Evolutionary conservation across 2,329 filamentous ascomycete species (phyloP).

Genomic region (Bipolaris zeicola): DNA sequence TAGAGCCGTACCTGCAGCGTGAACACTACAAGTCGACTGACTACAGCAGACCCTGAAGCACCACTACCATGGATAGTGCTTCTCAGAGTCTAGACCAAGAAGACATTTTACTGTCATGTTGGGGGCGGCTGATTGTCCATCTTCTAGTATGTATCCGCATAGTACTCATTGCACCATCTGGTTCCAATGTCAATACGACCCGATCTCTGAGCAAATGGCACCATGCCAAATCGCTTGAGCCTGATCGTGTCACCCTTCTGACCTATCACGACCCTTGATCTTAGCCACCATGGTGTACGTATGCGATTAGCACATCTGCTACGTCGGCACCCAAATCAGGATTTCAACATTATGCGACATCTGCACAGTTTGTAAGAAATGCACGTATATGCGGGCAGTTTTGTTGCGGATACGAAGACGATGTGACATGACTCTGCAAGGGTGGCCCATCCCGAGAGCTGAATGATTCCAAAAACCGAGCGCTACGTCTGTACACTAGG

Average conservation of each 20-base stretch:
- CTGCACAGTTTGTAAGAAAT: neutral
- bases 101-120: neutral
- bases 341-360: neutral
- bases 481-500: neutral
- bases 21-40: conserved; percentile 1
- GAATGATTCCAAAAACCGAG: neutral
- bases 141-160: neutral
- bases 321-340: neutral
- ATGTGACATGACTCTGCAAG: neutral
- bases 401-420: neutral
- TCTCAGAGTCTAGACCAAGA: neutral
- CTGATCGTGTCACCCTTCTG: conserved; percentile 1
- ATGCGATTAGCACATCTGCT: neutral
- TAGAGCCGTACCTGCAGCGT: conserved; percentile 15
- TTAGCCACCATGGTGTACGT: neutral
- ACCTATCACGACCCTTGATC: conserved; percentile 7
- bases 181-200: neutral
- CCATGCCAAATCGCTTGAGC: neutral
- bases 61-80: neutral
- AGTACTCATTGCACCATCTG: neutral
- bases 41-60: neutral
- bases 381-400: neutral
- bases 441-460: neutral
- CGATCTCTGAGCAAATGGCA: conserved; percentile 6
- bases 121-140: neutral